These are phyloP conservation scores for Metschnikowia borealis DNA, from an alignment of 805 yeast genomes.

Conservation along the genomic window DNA sequence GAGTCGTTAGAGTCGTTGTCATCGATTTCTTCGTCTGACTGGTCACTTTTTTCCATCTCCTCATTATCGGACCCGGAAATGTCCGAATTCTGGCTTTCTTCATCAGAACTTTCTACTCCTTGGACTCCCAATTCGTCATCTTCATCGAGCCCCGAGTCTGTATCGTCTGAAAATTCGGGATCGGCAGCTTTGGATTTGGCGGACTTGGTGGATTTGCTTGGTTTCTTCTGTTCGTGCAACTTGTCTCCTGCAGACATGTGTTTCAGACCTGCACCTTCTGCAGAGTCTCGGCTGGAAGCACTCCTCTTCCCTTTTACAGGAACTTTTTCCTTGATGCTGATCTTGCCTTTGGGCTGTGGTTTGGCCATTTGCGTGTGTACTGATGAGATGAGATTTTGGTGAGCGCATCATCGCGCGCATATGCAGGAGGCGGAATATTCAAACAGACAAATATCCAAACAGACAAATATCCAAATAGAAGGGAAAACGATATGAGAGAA, in stretches of 20 bases:
- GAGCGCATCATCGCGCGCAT: slow-evolving; percentile 1
- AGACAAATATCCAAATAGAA: no score
- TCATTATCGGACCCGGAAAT: background rate
- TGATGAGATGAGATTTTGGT: background rate
- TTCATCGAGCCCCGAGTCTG: slow-evolving; percentile 21
- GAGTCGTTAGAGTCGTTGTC: slow-evolving; percentile 5
- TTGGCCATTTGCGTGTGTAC: background rate
- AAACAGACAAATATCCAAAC: no score
- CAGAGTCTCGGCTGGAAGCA: no score
- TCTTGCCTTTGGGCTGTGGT: background rate
- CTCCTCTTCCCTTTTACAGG: background rate
- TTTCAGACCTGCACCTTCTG: no score
- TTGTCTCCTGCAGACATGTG: no score
- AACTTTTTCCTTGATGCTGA: background rate
- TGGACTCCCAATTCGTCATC: slow-evolving; percentile 26
- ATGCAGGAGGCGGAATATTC: background rate
- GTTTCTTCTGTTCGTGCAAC: no score
- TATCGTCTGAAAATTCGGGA: slow-evolving; percentile 5
- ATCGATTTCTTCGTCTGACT: background rate
- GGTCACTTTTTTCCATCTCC: background rate
- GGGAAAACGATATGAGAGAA: no score
- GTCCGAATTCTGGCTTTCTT: slow-evolving; percentile 6
- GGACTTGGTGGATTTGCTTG: background rate
- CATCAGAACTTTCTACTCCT: slow-evolving; percentile 13
- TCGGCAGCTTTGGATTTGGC: background rate